Conservation (phyloP, 2,329 filamentous ascomycete species). For the Rhinocladiella mackenziei region DNA sequence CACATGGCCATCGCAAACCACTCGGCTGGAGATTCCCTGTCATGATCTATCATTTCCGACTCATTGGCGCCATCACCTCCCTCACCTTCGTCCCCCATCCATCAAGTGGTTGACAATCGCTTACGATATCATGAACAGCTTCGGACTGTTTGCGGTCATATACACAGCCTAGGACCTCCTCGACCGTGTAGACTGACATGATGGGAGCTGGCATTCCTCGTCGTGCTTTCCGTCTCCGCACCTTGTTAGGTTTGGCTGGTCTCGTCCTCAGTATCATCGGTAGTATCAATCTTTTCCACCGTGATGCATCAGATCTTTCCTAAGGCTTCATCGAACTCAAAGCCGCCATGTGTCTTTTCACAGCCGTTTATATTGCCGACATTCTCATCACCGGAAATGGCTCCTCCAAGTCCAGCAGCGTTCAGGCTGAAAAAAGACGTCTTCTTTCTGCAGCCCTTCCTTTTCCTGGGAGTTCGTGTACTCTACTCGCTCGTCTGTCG, state of each 20-base stretch:
- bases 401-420: constrained; percentile 32
- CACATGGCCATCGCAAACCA: constrained; percentile 41
- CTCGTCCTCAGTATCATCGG: constrained; percentile 46
- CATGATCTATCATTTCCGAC: constrained; percentile 50
- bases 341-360: constrained; percentile 43
- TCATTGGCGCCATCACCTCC: constrained; percentile 49
- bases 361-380: constrained; percentile 39
- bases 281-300: constrained; percentile 35
- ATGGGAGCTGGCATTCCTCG: constrained; percentile 26
- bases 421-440: constrained; percentile 46
- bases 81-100: constrained; percentile 48
- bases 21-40: constrained; percentile 54
- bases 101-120: constrained; percentile 38
- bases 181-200: constrained; percentile 32
- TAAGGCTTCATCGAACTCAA: constrained; percentile 37
- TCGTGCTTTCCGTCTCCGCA: constrained; percentile 32
- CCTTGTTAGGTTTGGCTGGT: constrained; percentile 33
- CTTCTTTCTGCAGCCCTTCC: constrained; percentile 45
- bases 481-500: constrained; percentile 45
- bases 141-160: constrained; percentile 50
- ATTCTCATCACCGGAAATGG: constrained; percentile 33
- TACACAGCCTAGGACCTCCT: constrained; percentile 47
- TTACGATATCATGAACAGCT: constrained; percentile 43
- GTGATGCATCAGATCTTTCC: constrained; percentile 32
- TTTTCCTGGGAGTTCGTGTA: constrained; percentile 51